A percentile compares a stretch with the other conserved stretches of the same genome.
phyloP scores from a whole-genome alignment of 495 filamentous ascomycete species.

The Talaromyces adpressus region DNA sequence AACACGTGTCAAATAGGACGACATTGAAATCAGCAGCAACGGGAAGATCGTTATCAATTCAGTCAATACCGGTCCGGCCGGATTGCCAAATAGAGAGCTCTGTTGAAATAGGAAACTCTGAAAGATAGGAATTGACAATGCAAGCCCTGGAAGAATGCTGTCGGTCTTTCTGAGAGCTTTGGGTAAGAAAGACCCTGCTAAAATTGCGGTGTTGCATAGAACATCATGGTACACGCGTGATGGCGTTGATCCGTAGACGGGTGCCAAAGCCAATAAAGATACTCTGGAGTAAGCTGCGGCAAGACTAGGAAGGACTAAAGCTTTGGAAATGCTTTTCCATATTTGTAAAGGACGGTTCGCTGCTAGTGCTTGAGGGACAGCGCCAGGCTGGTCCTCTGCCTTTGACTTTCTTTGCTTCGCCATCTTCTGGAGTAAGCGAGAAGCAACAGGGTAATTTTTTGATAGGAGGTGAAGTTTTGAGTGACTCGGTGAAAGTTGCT shows the following conservation, averaged over 20 bases:
- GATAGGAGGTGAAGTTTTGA: no score
- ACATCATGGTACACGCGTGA: slow-evolving; percentile 62
- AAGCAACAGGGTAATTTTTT: not conserved
- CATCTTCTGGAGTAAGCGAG: not conserved
- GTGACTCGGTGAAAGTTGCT: no score
- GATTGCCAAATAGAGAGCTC: slow-evolving; percentile 57
- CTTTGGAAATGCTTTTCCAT: slow-evolving; percentile 10
- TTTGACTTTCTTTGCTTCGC: slow-evolving; percentile 1
- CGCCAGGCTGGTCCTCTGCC: not conserved
- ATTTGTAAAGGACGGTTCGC: not conserved
- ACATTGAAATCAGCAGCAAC: slow-evolving; percentile 59
- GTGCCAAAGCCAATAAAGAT: slow-evolving; percentile 68
- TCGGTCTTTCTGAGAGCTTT: slow-evolving; percentile 21
- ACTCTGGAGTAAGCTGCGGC: slow-evolving; percentile 68
- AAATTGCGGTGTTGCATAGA: slow-evolving; percentile 54
- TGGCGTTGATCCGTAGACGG: slow-evolving; percentile 79
- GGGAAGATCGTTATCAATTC: slow-evolving; percentile 67
- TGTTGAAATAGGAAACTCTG: slow-evolving; percentile 61
- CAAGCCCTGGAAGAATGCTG: slow-evolving; percentile 56
- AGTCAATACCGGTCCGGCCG: slow-evolving; percentile 66
- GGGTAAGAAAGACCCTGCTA: slow-evolving; percentile 52
- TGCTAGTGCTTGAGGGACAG: not conserved
- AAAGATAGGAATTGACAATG: slow-evolving; percentile 63
- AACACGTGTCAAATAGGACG: slow-evolving; percentile 54
- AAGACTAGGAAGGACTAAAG: slow-evolving; percentile 50